phyloP scores from a whole-genome alignment of 2,329 filamentous ascomycete species.

The Arthrobotrys sphaeroides region DNA sequence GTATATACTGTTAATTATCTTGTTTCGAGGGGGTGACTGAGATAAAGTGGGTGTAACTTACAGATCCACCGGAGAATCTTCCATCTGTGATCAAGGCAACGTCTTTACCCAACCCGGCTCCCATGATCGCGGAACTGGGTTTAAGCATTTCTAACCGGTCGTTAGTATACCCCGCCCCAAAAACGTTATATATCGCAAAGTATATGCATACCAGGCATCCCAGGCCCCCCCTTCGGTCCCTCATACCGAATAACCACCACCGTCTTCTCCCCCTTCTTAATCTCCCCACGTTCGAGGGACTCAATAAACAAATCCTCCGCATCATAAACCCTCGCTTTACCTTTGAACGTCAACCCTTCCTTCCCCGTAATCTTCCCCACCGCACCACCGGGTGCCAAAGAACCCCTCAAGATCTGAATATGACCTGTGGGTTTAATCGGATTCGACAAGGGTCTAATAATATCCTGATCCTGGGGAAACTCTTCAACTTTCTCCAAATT shows the following conservation, averaged over 20 bases:
- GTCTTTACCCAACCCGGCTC: constrained; percentile 74
- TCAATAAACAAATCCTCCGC: constrained; percentile 74
- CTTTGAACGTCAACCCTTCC: constrained; percentile 74
- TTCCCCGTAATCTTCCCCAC: constrained; percentile 82
- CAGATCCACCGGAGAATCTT: constrained; percentile 68
- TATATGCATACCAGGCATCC: constrained; percentile 66
- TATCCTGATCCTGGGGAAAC: constrained; percentile 75
- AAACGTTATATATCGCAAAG: neutral
- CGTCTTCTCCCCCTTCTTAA: constrained; percentile 79
- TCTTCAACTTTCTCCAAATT: constrained; percentile 70
- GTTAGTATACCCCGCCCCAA: neutral
- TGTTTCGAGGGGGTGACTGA: neutral
- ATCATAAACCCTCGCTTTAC: constrained; percentile 76
- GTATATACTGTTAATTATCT: neutral
- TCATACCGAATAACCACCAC: constrained; percentile 80
- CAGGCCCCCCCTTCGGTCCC: constrained; percentile 76
- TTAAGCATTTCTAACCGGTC: constrained; percentile 72
- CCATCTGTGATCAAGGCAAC: constrained; percentile 78
- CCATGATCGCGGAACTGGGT: constrained; percentile 77
- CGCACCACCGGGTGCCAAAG: constrained; percentile 73
- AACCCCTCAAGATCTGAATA: constrained; percentile 76
- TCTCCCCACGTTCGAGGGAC: constrained; percentile 73
- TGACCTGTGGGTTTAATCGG: constrained; percentile 77
- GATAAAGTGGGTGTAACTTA: constrained; percentile 2
- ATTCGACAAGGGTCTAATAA: constrained; percentile 74